phyloP scores from a whole-genome alignment of 805 yeast genomes.

The Nakazawaea ernobii region DNA sequence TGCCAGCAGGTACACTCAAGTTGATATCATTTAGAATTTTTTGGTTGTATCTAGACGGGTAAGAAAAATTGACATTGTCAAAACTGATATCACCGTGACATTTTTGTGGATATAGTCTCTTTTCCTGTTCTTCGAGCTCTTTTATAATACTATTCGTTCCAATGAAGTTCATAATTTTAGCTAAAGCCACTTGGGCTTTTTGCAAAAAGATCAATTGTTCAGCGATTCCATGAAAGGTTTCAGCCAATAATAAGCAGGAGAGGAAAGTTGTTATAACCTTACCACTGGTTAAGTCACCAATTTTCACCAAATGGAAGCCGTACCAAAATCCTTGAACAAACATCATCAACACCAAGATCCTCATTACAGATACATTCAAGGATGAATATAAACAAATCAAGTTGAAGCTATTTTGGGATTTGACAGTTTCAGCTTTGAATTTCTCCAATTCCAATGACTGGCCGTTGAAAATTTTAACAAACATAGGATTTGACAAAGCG shows the following conservation, averaged over 20 bases:
- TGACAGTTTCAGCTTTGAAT: slow-evolving; percentile 28
- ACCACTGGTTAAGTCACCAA: slow-evolving; percentile 46
- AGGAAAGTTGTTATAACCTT: slow-evolving; percentile 78
- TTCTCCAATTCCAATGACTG: slow-evolving; percentile 43
- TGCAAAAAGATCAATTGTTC: slow-evolving; percentile 56
- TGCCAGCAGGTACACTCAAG: slow-evolving; percentile 38
- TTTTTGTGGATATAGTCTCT: slow-evolving; percentile 17
- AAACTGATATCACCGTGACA: slow-evolving; percentile 50
- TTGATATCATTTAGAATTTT: slow-evolving; percentile 42
- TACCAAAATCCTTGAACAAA: slow-evolving; percentile 93
- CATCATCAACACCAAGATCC: slow-evolving; percentile 58
- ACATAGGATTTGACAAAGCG: slow-evolving; percentile 53
- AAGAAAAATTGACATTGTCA: slow-evolving; percentile 52
- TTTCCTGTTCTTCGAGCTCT: background rate
- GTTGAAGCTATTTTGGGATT: slow-evolving; percentile 33
- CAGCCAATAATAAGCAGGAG: slow-evolving; percentile 71
- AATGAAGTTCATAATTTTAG: slow-evolving; percentile 39
- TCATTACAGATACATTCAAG: slow-evolving; percentile 50
- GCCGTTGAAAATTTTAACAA: slow-evolving; percentile 60
- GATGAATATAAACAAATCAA: slow-evolving; percentile 42
- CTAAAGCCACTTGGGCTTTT: slow-evolving; percentile 67
- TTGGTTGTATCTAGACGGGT: slow-evolving; percentile 48
- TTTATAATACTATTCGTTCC: slow-evolving; percentile 12
- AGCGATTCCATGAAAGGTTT: slow-evolving; percentile 48
- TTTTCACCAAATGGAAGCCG: slow-evolving; percentile 63